Conservation (phyloP, 768 basidiomycete species). For the Tulasnella sp. region DNA sequence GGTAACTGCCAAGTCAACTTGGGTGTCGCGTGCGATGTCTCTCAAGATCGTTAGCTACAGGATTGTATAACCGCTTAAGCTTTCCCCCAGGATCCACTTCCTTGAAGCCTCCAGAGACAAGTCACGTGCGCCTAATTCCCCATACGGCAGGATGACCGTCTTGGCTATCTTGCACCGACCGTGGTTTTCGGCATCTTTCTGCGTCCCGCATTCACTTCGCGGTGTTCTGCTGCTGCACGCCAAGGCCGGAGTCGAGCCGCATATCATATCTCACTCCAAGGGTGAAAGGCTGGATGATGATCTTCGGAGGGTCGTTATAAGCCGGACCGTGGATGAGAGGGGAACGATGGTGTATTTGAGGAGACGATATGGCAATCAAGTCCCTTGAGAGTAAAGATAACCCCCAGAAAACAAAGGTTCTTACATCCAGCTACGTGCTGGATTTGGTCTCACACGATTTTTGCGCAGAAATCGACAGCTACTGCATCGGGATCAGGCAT, state of each 20-base stretch:
- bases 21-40: background rate
- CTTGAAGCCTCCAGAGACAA: background rate
- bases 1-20: background rate
- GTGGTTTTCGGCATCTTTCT: background rate
- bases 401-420: background rate
- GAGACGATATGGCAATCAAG: background rate
- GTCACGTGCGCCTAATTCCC: background rate
- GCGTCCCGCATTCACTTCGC: background rate
- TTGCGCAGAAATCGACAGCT: background rate
- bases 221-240: background rate
- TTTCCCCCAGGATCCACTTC: background rate
- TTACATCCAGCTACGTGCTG: background rate
- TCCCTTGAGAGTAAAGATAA: background rate
- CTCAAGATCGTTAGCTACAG: constrained; percentile 3
- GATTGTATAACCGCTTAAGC: background rate
- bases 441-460: background rate
- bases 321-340: background rate
- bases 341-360: background rate
- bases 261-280: background rate
- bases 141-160: background rate
- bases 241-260: constrained; percentile 4
- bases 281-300: background rate
- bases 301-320: constrained; percentile 1
- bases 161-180: background rate
- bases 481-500: background rate